These are phyloP conservation scores for Rutstroemia sydowiana DNA, from an alignment of 2,329 filamentous ascomycete species.

Conservation along the genomic window DNA sequence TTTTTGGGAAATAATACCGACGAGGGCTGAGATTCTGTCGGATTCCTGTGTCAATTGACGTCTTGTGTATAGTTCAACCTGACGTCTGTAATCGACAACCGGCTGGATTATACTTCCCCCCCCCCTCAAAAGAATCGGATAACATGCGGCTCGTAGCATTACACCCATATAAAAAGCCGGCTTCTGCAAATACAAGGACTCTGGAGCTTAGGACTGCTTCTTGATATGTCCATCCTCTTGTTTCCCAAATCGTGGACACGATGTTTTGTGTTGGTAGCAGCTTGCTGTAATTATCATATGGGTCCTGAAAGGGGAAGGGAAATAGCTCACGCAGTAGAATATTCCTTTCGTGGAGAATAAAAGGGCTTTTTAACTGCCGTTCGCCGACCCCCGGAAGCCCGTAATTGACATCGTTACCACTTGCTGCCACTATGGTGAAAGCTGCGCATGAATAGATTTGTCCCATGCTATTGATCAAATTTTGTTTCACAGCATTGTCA, in stretches of 20 bases:
- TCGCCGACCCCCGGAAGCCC: not conserved
- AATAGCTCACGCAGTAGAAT: no score
- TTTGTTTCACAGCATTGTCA: not conserved
- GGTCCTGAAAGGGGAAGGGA: no score
- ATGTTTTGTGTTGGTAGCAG: not conserved
- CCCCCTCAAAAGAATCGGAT: not conserved
- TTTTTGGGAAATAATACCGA: not conserved
- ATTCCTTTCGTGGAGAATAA: no score
- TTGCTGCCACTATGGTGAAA: not conserved
- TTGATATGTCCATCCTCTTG: slow-evolving; percentile 8
- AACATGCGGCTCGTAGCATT: not conserved
- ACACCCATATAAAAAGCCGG: not conserved
- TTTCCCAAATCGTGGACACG: slow-evolving; percentile 6
- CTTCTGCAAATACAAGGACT: slow-evolving; percentile 5
- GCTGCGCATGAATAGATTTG: not conserved
- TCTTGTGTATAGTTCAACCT: not conserved
- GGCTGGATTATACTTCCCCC: not conserved
- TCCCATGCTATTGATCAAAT: not conserved
- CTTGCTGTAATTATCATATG: not conserved
- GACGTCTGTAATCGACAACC: not conserved
- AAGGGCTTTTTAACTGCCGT: not conserved
- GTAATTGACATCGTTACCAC: not conserved
- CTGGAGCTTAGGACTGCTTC: slow-evolving; percentile 1
- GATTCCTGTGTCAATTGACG: not conserved
- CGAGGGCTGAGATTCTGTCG: not conserved